Conservation (phyloP, 495 filamentous ascomycete genomes). For the Cryomyces minteri region DNA sequence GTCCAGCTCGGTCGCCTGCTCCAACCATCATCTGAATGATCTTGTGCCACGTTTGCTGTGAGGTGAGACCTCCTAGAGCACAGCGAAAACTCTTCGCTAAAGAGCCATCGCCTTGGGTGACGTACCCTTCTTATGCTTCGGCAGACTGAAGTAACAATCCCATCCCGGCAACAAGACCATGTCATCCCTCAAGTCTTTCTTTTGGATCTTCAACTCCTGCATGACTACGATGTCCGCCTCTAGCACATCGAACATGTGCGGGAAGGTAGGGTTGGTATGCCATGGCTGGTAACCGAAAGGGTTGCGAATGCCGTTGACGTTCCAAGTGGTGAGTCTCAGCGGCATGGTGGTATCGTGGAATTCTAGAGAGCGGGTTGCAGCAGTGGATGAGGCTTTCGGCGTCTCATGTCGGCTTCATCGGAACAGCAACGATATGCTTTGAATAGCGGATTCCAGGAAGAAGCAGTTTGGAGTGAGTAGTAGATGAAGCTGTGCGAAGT, state of each 20-base stretch:
- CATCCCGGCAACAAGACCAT: conserved; percentile 93
- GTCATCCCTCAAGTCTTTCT: conserved; percentile 82
- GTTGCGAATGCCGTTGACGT: conserved; percentile 94
- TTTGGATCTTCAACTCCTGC: conserved; percentile 93
- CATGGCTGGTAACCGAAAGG: conserved; percentile 93
- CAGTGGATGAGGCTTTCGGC: conserved; percentile 2
- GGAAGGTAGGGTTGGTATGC: conserved; percentile 71
- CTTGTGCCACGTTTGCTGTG: too few relatives aligned
- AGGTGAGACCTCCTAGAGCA: too few relatives aligned
- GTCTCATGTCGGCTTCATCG: conserved; percentile 7
- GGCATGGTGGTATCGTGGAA: conserved; percentile 31
- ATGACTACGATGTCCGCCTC: conserved; percentile 89
- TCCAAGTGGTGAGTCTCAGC: conserved; percentile 79
- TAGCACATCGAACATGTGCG: conserved; percentile 88
- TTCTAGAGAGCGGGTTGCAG: too few relatives aligned
- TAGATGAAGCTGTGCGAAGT: background rate
- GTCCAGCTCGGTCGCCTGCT: too few relatives aligned
- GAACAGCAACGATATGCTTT: too few relatives aligned
- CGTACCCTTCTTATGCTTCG: conserved; percentile 77
- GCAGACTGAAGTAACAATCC: conserved; percentile 93
- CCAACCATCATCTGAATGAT: background rate
- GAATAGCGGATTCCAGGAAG: too few relatives aligned
- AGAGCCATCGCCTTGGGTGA: too few relatives aligned
- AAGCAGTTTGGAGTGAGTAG: too few relatives aligned
- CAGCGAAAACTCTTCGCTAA: too few relatives aligned